These are phyloP conservation scores for Eutrema yunnanense DNA, from an alignment of 345 rosid species.

Conservation along the genomic window DNA sequence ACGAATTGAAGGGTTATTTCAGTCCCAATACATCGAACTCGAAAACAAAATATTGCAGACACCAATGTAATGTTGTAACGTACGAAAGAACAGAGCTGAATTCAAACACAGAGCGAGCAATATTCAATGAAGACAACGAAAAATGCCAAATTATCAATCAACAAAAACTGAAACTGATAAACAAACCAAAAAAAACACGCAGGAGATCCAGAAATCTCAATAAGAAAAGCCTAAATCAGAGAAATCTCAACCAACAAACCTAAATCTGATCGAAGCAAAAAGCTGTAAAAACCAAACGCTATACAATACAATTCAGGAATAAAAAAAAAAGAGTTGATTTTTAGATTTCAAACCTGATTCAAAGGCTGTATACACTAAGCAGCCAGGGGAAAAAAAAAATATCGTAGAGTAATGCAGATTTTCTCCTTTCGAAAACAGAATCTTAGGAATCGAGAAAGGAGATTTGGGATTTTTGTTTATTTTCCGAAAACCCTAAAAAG, in stretches of 20 bases:
- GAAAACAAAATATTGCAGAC: not conserved
- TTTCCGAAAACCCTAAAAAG: slow-evolving; percentile 23
- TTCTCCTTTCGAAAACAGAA: slow-evolving; percentile 6
- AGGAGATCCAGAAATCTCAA: not conserved
- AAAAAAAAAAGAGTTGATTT: not conserved
- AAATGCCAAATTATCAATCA: not conserved
- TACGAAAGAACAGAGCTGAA: not conserved
- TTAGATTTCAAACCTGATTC: slow-evolving; percentile 2
- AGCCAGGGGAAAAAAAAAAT: not conserved
- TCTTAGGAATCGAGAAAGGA: not conserved
- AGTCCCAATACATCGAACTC: not conserved
- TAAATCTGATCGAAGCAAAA: not conserved
- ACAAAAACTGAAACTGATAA: not conserved
- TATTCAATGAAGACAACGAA: not conserved
- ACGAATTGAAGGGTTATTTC: not conserved
- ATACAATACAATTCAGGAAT: not conserved
- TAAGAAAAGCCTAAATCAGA: not conserved
- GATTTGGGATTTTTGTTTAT: not conserved
- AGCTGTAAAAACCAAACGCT: not conserved
- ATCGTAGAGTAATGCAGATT: slow-evolving; percentile 1
- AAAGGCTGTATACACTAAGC: not conserved
- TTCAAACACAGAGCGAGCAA: not conserved
- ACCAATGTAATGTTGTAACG: slow-evolving; percentile 11
- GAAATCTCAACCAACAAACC: not conserved
- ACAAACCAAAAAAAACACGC: not conserved